Evolutionary conservation across 129 eudicot species (phyloP), one percentile per base, ranked within the genome.

Genomic region (Flaveria bidentis): DNA sequence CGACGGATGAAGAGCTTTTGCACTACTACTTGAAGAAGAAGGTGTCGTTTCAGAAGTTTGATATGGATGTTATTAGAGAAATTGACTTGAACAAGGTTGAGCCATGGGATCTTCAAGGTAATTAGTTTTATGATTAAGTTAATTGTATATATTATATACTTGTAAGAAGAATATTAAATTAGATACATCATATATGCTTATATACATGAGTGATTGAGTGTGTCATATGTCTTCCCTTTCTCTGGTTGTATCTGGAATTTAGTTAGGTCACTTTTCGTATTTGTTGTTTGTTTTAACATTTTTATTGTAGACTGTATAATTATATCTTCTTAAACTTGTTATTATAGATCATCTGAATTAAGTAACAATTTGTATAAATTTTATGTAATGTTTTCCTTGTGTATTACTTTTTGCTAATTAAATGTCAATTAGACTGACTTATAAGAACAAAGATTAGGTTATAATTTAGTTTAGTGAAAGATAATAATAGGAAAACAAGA

Each of bases 61-160:
- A 93, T 25, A 93, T 93, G 98, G 98, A 93, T 65, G 98, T 93
- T 50, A 88, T 93, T 30, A 57, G 97, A 50, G 98, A 93, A 63
- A 83, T 93, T 18, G 97, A 93, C 78, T 87, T 93, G 84, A 93
- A 93, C 49, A 93, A 93, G 86, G 83, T 88, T 22, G 98, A 93
- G 86, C 98, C 98, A 52, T 93, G 98, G 98, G 98, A 93, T 57
- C 91, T 93, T 74, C 98, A 93, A 90, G 97, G 98, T 93, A 70
- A 6, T 30, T 90, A 49, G 2, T 63, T 30, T 63, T 13, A 28
- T 63, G 11, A 14, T 63, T 63, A 63, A 28, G 30, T 28, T 28
- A 15, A 6, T 63, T 61, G 11, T 18, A 6, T 55, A 7, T 9
- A 2, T 22, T 56, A 9, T 6, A 2, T 56, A 56, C 10, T 8